A percentile compares a stretch with the other conserved stretches of the same genome.
Evolutionary conservation across 1,284 basidiomycete genomes (phyloP).

Genomic region (Ustilago crameri): DNA sequence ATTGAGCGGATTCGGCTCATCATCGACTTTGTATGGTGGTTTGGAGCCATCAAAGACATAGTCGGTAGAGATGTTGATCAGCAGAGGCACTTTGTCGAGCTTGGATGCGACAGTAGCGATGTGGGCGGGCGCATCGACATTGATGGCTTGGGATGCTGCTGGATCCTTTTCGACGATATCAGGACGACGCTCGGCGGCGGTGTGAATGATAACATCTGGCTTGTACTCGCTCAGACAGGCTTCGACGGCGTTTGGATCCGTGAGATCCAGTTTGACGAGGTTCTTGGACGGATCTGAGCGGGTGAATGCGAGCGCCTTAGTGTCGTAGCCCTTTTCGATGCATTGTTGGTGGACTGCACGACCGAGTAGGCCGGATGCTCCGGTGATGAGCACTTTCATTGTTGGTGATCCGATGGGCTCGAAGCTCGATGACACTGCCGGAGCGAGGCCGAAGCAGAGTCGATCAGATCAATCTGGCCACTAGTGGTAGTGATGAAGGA

Average conservation of each 20-base stretch:
- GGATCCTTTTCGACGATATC: conserved; percentile 69
- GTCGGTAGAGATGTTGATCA: conserved; percentile 71
- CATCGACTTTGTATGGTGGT: conserved; percentile 71
- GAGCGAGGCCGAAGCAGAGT: background rate
- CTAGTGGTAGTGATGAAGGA: background rate
- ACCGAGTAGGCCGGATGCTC: conserved; percentile 72
- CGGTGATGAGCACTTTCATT: conserved; percentile 69
- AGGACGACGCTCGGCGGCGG: conserved; percentile 71
- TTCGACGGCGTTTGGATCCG: conserved; percentile 68
- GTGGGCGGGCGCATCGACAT: conserved; percentile 70
- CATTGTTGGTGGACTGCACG: conserved; percentile 68
- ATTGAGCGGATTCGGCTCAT: conserved; percentile 70
- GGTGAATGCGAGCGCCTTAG: conserved; percentile 68
- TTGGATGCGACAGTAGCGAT: conserved; percentile 57
- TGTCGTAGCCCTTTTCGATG: conserved; percentile 35
- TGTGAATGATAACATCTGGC: conserved; percentile 71
- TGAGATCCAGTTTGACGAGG: conserved; percentile 70
- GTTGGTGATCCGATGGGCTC: background rate
- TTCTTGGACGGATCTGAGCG: conserved; percentile 67
- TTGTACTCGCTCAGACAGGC: conserved; percentile 67
- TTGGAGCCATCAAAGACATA: conserved; percentile 67
- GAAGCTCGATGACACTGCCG: no score
- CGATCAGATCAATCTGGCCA: background rate
- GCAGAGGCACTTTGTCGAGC: conserved; percentile 59
- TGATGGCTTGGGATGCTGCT: conserved; percentile 70